Evolutionary conservation across 371 early-diverging fungal species (phyloP), one percentile per base, ranked within the genome.

Genomic region (Mucor circinelloides): DNA sequence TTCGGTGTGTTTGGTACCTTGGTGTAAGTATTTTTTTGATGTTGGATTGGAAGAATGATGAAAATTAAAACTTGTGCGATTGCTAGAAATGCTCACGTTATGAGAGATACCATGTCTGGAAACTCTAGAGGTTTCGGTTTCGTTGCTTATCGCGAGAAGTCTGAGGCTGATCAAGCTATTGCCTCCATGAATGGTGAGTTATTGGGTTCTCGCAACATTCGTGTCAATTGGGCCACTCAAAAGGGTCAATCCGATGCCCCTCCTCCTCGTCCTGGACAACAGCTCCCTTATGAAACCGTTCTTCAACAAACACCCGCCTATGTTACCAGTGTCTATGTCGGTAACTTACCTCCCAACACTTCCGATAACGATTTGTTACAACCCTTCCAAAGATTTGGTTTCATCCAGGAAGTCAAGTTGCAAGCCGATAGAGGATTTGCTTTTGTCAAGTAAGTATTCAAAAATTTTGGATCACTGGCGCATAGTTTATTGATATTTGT

Each of bases 371-470:
- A 72, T 27, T 62, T 72, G 54, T 46, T 72, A 30, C 72, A 72
- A 55, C 72, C 68, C 44, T 94, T 96, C 82, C 91, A 90, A 68
- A 84, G 79, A 48, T 95, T 79, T 68, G 96, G 96, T 6, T 86
- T 81, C 68, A 85, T 94, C 28, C 73, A 89, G 40, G 95, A 95
- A 66, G 73, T 94, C 58, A 86, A 93, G 58, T 81, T 95, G 73
- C 96, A 95, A 77, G 82, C 89, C n/a, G 96, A 96, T 63, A 90
- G 93, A 62, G 96, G 96, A 6, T 95, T 90, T 75, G 95, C 93
- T 15, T 96, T 96, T 78, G 86, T 96, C 64, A 93, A 91, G 90
- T 89, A 75, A 72, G 76, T 68, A 42, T 42, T n/a, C 10, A 17
- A 17, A 6, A 3, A 2, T 42, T 2, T 1, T 5, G 42, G 42